These are phyloP conservation scores for Botrytis deweyae DNA, from an alignment of 2,329 filamentous ascomycete genomes.

Conservation along the genomic window DNA sequence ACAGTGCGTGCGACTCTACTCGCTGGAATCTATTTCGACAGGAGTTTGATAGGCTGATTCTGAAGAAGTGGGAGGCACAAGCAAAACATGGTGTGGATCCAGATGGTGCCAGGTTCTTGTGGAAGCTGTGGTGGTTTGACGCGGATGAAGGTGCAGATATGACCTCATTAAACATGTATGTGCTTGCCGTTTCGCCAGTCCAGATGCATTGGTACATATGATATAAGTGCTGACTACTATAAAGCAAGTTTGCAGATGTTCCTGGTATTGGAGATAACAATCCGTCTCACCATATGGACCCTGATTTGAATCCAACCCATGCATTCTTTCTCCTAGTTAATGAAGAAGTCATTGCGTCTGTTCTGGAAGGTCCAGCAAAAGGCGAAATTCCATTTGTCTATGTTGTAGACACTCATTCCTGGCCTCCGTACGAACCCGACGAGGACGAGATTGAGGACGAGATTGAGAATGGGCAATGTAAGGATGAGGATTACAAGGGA, in stretches of 20 bases:
- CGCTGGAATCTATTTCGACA: background rate
- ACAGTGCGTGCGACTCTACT: background rate
- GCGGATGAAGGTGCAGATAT: background rate
- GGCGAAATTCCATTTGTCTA: background rate
- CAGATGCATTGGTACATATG: background rate
- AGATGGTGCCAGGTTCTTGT: background rate
- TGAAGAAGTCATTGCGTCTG: background rate
- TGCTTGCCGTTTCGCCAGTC: background rate
- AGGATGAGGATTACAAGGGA: no score
- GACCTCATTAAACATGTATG: background rate
- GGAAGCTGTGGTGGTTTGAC: background rate
- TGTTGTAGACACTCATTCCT: background rate
- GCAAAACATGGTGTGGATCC: background rate
- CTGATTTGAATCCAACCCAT: background rate
- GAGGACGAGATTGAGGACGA: no score
- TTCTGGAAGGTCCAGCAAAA: background rate
- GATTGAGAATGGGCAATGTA: no score
- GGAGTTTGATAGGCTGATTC: background rate
- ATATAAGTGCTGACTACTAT: background rate
- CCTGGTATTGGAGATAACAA: background rate
- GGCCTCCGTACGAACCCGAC: no score
- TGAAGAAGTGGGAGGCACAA: background rate
- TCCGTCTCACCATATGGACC: background rate
- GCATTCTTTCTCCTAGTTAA: background rate
- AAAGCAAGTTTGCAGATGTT: background rate